Evolutionary conservation across 2,329 filamentous ascomycete genomes (phyloP), one percentile per base, ranked within the genome.

Genomic region (Xylariales sp.): DNA sequence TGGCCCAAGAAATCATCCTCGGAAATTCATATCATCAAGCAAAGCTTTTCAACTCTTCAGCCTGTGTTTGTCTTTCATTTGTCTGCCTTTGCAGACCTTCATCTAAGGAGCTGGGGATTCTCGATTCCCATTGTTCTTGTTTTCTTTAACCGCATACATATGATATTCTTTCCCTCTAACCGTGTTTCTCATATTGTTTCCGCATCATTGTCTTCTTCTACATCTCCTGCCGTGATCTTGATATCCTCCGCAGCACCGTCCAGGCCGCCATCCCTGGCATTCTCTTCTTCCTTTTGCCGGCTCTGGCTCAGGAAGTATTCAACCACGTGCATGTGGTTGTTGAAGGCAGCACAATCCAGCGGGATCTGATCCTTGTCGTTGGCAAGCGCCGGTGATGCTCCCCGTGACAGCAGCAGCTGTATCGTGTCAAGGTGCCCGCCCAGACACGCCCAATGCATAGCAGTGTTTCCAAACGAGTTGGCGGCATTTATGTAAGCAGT

Each of bases 391-490:
- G 89, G 81, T 41, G 88, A 83, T 2, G 89, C 89, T 3, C 88
- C 89, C 3, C 79, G 70, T 30, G 81, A 79, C 2, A 95, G 71
- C 11, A 98, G 73, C 1, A 81, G 65, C 66, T 90, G 86, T 6
- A 95, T 88, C 4, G 81, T 78, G 5, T 83, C 77, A 4, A 97
- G 67, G 54, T 96, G 90, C 2, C 90, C 90, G 38, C 94, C 93
- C 39, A 96, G 68, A 1, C 88, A 86, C 0, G 91, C 91, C 90
- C 90, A 97, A 65, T 98, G 93, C 41, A 98, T 70, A 1, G 88
- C 78, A 1, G 91, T 96, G 66, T 96, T 97, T 30, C 89, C 90
- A 31, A 85, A 83, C 44, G 80, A 70, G 55, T 98, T 98, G 44
- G 76, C 71, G 3, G 74, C 68, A 51, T 88, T 84, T 17, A 89